phyloP scores from a whole-genome alignment of 179 eudicot genomes.

The Pouteria campechiana region DNA sequence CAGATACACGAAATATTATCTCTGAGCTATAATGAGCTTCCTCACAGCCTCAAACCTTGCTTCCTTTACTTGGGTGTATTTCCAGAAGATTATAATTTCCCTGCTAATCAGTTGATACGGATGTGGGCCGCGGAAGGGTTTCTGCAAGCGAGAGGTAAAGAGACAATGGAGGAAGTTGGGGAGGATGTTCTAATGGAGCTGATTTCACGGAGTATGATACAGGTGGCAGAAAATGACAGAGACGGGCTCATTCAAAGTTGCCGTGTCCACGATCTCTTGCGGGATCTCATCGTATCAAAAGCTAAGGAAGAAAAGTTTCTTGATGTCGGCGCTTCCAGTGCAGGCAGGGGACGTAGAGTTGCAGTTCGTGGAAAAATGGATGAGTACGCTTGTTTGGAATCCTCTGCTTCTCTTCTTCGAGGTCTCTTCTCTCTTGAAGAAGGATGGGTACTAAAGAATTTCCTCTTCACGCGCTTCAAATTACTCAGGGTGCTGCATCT shows the following conservation, averaged over 20 bases:
- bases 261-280: constrained; percentile 16
- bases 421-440: no score
- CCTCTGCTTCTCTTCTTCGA: no score
- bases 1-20: constrained; percentile 16
- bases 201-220: constrained; percentile 12
- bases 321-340: no score
- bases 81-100: constrained; percentile 16
- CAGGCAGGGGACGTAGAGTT: no score
- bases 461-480: no score
- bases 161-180: constrained; percentile 12
- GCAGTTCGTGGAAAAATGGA: no score
- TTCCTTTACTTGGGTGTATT: constrained; percentile 17
- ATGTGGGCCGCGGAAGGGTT: constrained; percentile 27
- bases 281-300: constrained; percentile 4
- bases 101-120: constrained; percentile 7
- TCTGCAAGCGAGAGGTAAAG: constrained; percentile 4
- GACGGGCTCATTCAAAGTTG: constrained; percentile 15
- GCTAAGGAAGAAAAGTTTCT: constrained; percentile 1
- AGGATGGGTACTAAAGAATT: no score
- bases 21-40: constrained; percentile 16
- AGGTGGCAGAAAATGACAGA: constrained; percentile 7
- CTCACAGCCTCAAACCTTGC: constrained; percentile 16
- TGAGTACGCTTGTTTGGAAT: no score
- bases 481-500: constrained; percentile 9
- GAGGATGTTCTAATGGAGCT: constrained; percentile 12